Base-by-base conservation (phyloP, 1,139 yeast species). In the Suhomyces bribrorum region DNA sequence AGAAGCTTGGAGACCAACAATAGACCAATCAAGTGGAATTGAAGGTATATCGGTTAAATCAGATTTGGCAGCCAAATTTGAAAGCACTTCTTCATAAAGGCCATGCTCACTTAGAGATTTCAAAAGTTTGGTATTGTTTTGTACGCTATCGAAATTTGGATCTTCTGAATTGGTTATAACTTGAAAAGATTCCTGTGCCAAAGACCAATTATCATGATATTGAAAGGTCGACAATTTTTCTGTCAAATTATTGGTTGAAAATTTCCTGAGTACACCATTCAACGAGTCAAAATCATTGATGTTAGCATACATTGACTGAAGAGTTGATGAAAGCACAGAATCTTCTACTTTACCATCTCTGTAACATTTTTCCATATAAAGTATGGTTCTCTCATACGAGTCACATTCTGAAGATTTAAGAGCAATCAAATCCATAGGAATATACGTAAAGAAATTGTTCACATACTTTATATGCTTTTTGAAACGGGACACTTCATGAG, bases 271-370 rank as follows among this genome's bases (percentile, higher is more conserved):
- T 3, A 88, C 79, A 14, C 98, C 99, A 57, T 87, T 92, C 31
- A 94, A 70, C 0, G 96, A 83, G 64, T 94, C 99, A 31, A 84
- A 77, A 57, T 94, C 98, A 53, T 89, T 90, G 40, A 92, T 79
- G 43, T 78, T 85, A 5, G 95, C 85, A 58, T 92, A 94, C 70
- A 90, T 86, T 20, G 77, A 76, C 53, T 88, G 90, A 23, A 94
- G 62, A 3, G 82, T 75, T 2, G 69, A 57, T 8, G 77, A 72
- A 37, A 79, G 69, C 16, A 70, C 66, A n/a, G 68, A 45, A 33
- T 64, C 52, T 8, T 56, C 64, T 15, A 66, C 52, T 24, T 56
- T 54, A n/a, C 22, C 31, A 4, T 64, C 63, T 31, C 89, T 65
- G 44, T 75, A 78, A 47, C 85, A 79, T 50, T 86, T 86, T 50